Evolutionary conservation across 805 yeast species (phyloP), one percentile per base, ranked within the genome.

Genomic region (Helenozyma rhizophorensis): DNA sequence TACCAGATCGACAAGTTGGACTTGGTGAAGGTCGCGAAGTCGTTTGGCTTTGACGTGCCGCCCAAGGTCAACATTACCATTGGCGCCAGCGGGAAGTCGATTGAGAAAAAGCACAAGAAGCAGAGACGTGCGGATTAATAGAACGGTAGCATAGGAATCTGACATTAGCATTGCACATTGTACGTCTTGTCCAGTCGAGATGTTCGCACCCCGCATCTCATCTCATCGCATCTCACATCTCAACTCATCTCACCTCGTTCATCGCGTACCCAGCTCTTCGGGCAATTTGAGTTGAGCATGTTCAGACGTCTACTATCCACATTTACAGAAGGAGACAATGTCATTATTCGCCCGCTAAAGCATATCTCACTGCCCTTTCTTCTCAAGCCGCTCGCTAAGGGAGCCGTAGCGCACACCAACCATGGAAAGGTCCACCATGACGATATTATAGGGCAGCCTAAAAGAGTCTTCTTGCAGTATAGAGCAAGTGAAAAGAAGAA

Each of bases 11-110:
- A 93, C 62, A 87, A 89, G 64, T 72, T 93, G 40, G 98, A 93
- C 59, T 68, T 93, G 43, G 90, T 80, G 22, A 93, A 90, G 66
- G 97, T 93, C 19, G 98, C 97, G 34, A 85, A 82, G 59, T 83
- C 95, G 10, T 93, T 85, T 60, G 99, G 99, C 8, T 93, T 93
- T 65, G 79, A 80, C 23, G 81, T 86, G 16, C 97, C 98, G 30
- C 98, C 98, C 44, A 88, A 88, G 67, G 98, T 93, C 34, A 93
- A 93, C 55, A 88, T 93, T 43, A 81, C 95, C 25, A 88, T 93
- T 48, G 97, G 97, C 15, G 87, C 96, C 29, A 84, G 96, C 57
- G 90, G 89, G 9, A 78, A 80, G 58, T 68, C 81, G 9, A 53
- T 66, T 37, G 73, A 68, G 43, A 67, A 63, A 51, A 68, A 65